Evolutionary conservation across 805 yeast genomes (phyloP), one percentile per base, ranked within the genome.

Genomic region (Saccharomycopsis fermentans): DNA sequence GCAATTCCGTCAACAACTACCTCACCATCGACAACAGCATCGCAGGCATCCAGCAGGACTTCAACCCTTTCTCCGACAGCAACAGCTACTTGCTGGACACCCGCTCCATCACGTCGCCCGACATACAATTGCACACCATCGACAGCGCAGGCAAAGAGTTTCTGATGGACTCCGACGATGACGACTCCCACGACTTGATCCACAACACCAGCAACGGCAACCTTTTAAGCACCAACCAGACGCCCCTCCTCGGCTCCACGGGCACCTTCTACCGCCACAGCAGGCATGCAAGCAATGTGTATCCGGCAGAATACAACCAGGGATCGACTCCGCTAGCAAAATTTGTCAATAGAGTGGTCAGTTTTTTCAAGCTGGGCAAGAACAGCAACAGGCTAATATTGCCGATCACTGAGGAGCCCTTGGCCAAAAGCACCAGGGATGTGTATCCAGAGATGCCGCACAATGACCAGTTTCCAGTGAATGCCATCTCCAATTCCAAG

Each of bases 401-500:
- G 26, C 61, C 61, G n/a, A 27, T 53, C 2, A 16, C 36, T 3
- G 60, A 57, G 6, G 50, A 43, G 29, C 36, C 54, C 6, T 26
- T 14, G 5, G 39, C 35, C 11, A 29, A 32, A 17, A 56, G 35
- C 16, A 29, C 62, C 19, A 69, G 80, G 64, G 73, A 73, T 52
- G 71, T 77, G 2, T 74, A 74, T 62, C 78, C 79, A 2, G 73
- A 72, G 24, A 71, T 75, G 35, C 74, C 78, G 1, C 73, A 69
- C 52, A 67, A 66, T 54, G 67, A 69, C 54, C 69, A 65, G 54
- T 74, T 73, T 58, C 74, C 94, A 1, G 73, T 89, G 12, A 94
- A 94, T 69, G 88, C 94, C 6, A 80, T 94, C 14, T 87, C 96
- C 53, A 94, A 94, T 71, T 98, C 99, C 24, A 92, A 91, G 71